These are phyloP conservation scores for Cicer pinnatifidum DNA, from an alignment of 306 rosid genomes.

Conservation along the genomic window DNA sequence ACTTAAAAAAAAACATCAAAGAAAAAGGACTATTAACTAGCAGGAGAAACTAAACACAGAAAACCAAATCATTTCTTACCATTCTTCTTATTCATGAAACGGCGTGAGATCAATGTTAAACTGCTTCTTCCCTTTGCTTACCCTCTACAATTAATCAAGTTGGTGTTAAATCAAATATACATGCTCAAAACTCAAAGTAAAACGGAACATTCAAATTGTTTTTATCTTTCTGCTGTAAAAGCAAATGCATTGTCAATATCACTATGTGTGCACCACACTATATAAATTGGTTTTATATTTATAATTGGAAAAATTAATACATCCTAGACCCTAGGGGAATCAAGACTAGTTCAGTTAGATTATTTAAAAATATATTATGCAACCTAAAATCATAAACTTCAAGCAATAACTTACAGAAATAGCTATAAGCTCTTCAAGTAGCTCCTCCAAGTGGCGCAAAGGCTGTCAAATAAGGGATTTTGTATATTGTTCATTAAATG, in stretches of 20 bases:
- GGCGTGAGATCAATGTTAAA: constrained; percentile 88
- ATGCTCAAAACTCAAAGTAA: constrained; percentile 15
- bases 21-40: background rate
- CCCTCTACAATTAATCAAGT: constrained; percentile 60
- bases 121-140: constrained; percentile 81
- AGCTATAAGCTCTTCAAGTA: constrained; percentile 90
- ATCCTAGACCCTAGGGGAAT: background rate
- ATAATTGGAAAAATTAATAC: background rate
- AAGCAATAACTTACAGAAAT: constrained; percentile 76
- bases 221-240: background rate
- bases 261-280: background rate
- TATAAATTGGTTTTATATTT: background rate
- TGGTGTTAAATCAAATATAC: constrained; percentile 35
- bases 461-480: constrained; percentile 62
- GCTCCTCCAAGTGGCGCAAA: constrained; percentile 87
- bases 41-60: constrained; percentile 10
- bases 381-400: constrained; percentile 22
- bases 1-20: background rate
- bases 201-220: constrained; percentile 26
- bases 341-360: constrained; percentile 1
- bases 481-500: constrained; percentile 19
- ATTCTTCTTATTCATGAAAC: constrained; percentile 57
- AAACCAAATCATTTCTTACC: constrained; percentile 46
- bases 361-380: constrained; percentile 7
- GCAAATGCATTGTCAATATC: constrained; percentile 10